Evolutionary conservation across 176 grass and related monocot genomes (phyloP), one percentile per base, ranked within the genome.

Genomic region (Bonia amplexicaulis): DNA sequence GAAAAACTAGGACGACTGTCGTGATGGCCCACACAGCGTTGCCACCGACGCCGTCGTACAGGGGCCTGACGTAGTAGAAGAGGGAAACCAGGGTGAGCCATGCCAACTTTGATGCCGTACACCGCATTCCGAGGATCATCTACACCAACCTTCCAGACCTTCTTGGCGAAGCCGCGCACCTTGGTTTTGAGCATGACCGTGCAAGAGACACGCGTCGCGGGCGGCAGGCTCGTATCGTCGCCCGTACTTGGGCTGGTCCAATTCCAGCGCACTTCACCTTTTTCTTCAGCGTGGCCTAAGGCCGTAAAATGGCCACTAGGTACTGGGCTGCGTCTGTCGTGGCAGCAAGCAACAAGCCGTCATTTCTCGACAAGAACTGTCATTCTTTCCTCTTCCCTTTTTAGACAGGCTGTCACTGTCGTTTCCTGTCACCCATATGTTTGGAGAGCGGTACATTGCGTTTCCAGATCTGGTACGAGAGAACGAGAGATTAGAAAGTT

Each of bases 1-100:
- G 57, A 95, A 95, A 95, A 70, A 90, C 79, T 2, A 95, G 83
- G 66, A 89, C 90, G 31, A 92, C 87, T 2, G 87, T 92, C 80
- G 87, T 78, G 35, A 92, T 47, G 62, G 82, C 90, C 90, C 87
- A 89, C 90, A 92, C 83, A 52, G 78, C 80, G 11, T 67, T 57
- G 7, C 79, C 79, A 47, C 84, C 87, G 54, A 92, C 65, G 23
- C 73, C 84, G 41, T 80, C 20, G 75, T 85, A 92, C 55, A 89
- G 31, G 23, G 90, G 83, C 47, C 35, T 79, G 25, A 37, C 29
- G 52, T 87, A 92, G 84, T 89, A 92, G 87, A 89, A 53, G 39
- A 87, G 7, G 49, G 90, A 89, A 33, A 92, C 87, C 35, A 92
- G 71, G 33, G 87, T 68, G 40, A 89, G 79, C 87, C 29, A 84